Evolutionary conservation across 306 rosid species (phyloP).

Genomic region (Begonia loranthoides): DNA sequence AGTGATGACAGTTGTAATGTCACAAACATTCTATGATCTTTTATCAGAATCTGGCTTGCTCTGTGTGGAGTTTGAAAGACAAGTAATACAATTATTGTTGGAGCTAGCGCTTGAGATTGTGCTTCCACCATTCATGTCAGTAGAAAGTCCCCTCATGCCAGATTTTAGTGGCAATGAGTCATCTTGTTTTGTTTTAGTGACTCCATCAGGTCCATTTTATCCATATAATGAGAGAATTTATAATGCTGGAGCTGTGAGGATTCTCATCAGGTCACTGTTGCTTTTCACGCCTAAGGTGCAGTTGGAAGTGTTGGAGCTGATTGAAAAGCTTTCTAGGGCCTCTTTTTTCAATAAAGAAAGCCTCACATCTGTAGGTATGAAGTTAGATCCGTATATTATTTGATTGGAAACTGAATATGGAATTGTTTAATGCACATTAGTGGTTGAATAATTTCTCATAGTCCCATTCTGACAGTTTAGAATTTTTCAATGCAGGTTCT

Average conservation of each 20-base stretch:
- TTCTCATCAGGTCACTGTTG: constrained; percentile 70
- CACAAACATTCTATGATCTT: constrained; percentile 92
- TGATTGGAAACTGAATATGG: too few relatives aligned
- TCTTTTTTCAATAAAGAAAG: constrained; percentile 84
- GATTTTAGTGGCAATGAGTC: constrained; percentile 34
- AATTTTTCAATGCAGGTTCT: constrained; percentile 48
- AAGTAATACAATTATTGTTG: constrained; percentile 84
- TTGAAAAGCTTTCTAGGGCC: constrained; percentile 73
- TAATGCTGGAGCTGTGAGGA: constrained; percentile 79
- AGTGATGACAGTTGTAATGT: constrained; percentile 59
- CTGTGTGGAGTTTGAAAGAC: constrained; percentile 75
- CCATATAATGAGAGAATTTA: constrained; percentile 64
- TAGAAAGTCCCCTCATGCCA: constrained; percentile 39
- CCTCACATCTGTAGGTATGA: constrained; percentile 80
- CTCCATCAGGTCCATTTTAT: constrained; percentile 71
- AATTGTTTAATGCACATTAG: constrained; percentile 1
- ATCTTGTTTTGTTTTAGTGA: constrained; percentile 34
- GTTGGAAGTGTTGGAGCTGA: constrained; percentile 57
- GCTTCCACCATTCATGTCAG: constrained; percentile 61
- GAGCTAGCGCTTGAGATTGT: constrained; percentile 90
- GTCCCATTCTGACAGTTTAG: background rate
- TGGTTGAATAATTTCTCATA: constrained; percentile 8
- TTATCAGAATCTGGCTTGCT: constrained; percentile 84
- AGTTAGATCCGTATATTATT: constrained; percentile 4
- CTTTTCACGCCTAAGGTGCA: constrained; percentile 83